phyloP scores from a whole-genome alignment of 2,329 filamentous ascomycete genomes.

The Trichoderma lentiforme region DNA sequence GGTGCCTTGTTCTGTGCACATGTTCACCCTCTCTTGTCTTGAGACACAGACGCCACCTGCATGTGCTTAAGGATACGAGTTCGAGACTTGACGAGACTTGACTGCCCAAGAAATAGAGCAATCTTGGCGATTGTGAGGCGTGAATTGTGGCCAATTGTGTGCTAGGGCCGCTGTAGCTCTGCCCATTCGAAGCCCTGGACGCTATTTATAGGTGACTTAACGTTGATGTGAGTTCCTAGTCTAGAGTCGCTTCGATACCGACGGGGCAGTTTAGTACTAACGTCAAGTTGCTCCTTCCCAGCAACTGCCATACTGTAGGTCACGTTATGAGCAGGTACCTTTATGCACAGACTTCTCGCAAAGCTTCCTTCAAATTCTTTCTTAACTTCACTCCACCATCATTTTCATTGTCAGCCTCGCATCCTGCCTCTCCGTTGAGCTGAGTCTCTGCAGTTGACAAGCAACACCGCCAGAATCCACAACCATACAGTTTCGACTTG shows the following conservation, averaged over 20 bases:
- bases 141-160: neutral
- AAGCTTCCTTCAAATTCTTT: neutral
- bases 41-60: neutral
- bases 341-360: neutral
- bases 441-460: neutral
- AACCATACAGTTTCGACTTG: neutral
- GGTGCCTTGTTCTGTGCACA: neutral
- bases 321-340: neutral
- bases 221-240: neutral
- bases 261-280: neutral
- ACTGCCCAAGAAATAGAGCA: neutral
- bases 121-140: neutral
- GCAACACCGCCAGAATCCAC: neutral
- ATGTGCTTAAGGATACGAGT: neutral
- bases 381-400: neutral
- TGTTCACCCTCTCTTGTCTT: neutral
- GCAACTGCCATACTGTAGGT: neutral
- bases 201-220: constrained; percentile 4
- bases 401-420: neutral
- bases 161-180: neutral
- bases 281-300: neutral
- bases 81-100: neutral
- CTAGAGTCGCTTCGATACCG: neutral
- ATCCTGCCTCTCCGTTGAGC: neutral
- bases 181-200: neutral